Percentiles rank a stretch among this genome's conserved stretches.
Evolutionary conservation across 2,329 filamentous ascomycete species (phyloP).

Genomic region (Xylariaceae sp.): DNA sequence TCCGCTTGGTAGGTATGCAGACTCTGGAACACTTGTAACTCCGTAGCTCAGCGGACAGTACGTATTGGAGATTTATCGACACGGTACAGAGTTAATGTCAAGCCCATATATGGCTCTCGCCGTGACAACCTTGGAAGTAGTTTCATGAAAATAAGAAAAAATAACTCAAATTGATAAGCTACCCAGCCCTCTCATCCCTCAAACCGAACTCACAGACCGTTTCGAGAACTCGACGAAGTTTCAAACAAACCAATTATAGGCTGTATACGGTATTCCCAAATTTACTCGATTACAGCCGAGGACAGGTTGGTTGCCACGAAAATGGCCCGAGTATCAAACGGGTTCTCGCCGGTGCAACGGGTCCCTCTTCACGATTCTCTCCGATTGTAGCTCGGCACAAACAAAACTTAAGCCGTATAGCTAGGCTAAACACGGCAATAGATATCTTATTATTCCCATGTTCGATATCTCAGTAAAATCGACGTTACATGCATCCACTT

Average conservation of each 20-base stretch:
- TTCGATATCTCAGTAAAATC: constrained; percentile 5
- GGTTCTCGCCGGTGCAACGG: constrained; percentile 33
- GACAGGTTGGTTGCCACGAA: constrained; percentile 33
- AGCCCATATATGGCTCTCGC: constrained; percentile 10
- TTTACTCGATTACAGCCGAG: constrained; percentile 30
- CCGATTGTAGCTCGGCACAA: constrained; percentile 36
- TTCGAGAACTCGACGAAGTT: constrained; percentile 13
- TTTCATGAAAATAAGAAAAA: constrained; percentile 23
- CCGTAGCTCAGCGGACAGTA: constrained; percentile 28
- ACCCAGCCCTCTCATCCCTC: constrained; percentile 21
- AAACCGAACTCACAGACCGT: constrained; percentile 5
- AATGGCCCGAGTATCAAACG: constrained; percentile 34
- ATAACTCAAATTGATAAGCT: constrained; percentile 28
- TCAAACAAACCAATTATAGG: constrained; percentile 9
- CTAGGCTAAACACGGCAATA: constrained; percentile 7
- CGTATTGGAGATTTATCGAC: constrained; percentile 20
- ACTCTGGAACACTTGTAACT: constrained; percentile 18
- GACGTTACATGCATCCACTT: too few relatives aligned
- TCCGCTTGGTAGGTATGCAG: constrained; percentile 3
- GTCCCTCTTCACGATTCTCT: constrained; percentile 32
- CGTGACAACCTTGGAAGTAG: constrained; percentile 11
- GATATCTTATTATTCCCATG: constrained; percentile 2
- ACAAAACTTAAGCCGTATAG: constrained; percentile 12
- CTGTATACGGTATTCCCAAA: constrained; percentile 26
- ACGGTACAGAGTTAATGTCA: constrained; percentile 19